Evolutionary conservation across 2,329 filamentous ascomycete species (phyloP).

Genomic region (Fusarium musae): DNA sequence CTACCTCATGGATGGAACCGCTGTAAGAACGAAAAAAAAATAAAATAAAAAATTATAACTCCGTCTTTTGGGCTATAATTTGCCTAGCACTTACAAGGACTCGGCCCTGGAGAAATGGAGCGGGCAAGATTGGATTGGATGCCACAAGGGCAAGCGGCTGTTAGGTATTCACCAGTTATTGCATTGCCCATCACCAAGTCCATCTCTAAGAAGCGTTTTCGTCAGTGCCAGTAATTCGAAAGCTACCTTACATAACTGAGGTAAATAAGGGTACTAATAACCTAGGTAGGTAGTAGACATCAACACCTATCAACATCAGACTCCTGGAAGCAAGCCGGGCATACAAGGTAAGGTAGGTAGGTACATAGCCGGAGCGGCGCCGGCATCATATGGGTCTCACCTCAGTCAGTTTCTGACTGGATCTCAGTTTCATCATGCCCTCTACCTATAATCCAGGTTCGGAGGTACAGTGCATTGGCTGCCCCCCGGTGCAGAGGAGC

Average conservation of each 20-base stretch:
- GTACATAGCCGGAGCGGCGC: conserved; percentile 8
- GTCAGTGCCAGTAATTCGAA: not conserved
- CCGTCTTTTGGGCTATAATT: conserved; percentile 9
- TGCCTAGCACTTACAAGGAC: conserved; percentile 19
- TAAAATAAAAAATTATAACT: not conserved
- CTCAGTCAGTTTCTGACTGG: conserved; percentile 1
- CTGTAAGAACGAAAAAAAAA: not conserved
- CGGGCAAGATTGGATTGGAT: not conserved
- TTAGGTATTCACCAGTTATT: not conserved
- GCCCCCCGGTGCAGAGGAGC: conserved; percentile 2
- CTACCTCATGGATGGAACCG: not conserved
- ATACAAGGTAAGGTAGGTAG: not conserved
- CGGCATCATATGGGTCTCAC: conserved; percentile 16
- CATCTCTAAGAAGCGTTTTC: not conserved
- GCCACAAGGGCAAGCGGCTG: conserved; percentile 10
- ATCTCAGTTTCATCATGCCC: not conserved
- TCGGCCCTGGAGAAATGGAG: conserved; percentile 25
- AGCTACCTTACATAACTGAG: not conserved
- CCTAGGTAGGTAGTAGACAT: not conserved
- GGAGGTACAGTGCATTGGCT: not conserved
- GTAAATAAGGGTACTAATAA: not conserved
- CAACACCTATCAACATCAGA: not conserved
- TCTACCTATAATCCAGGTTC: not conserved
- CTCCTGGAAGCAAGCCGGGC: not conserved
- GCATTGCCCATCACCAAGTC: not conserved